A percentile compares a stretch with the other conserved stretches of the same genome.
phyloP scores from a whole-genome alignment of 2,329 filamentous ascomycete species.

The Xylariales sp. region DNA sequence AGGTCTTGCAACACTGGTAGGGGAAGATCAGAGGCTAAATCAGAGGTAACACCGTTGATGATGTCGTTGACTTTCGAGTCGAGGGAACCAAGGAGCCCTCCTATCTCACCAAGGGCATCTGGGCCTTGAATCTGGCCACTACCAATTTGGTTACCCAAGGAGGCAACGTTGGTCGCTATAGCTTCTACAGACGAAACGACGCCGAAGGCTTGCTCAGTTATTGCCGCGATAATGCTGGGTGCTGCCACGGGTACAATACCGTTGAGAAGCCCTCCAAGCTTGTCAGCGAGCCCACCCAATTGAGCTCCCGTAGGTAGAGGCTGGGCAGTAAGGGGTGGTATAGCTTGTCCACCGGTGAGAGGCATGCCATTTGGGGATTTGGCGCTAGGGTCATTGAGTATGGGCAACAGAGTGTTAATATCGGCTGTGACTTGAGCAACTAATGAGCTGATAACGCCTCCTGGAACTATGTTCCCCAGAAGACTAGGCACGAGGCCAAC shows the following conservation, averaged over 20 bases:
- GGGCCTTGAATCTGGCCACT: constrained; percentile 36
- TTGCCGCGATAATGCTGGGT: constrained; percentile 38
- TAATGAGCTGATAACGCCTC: constrained; percentile 34
- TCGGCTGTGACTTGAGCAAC: constrained; percentile 36
- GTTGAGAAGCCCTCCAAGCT: constrained; percentile 39
- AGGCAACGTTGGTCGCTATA: constrained; percentile 44
- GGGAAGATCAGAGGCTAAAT: constrained; percentile 37
- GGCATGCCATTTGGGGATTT: constrained; percentile 36
- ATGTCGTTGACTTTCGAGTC: constrained; percentile 40
- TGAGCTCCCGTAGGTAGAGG: constrained; percentile 36
- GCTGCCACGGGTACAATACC: constrained; percentile 33
- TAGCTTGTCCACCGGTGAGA: constrained; percentile 31
- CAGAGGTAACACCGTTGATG: constrained; percentile 32
- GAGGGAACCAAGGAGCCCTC: constrained; percentile 39
- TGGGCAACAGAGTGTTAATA: constrained; percentile 31
- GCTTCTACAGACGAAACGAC: constrained; percentile 39
- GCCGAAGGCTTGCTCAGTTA: constrained; percentile 39
- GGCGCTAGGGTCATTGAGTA: constrained; percentile 32
- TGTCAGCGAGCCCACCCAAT: constrained; percentile 33
- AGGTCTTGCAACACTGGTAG: constrained; percentile 35
- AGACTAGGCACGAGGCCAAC: constrained; percentile 33
- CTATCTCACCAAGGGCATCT: constrained; percentile 39
- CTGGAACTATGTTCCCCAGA: constrained; percentile 35
- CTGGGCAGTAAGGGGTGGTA: constrained; percentile 33
- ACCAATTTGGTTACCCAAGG: constrained; percentile 39